Evolutionary conservation across 164 flowering plant genomes (phyloP), one percentile per base, ranked within the genome.

Genomic region (Warburgia ugandensis): DNA sequence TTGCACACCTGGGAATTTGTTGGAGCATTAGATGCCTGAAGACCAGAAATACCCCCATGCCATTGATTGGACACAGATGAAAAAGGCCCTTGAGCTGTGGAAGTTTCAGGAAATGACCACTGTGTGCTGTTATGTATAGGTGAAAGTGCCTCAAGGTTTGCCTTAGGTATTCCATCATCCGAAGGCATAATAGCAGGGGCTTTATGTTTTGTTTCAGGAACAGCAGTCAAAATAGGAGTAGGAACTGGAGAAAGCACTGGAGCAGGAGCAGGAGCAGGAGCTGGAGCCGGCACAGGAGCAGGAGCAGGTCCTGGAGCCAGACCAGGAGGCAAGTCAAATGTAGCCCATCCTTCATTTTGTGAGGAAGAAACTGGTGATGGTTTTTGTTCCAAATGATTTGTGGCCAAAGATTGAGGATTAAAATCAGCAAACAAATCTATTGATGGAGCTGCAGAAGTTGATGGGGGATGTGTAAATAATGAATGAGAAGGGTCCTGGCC

Each of bases 331-430:
- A 63, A 54, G 64, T 92, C 96, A 78, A 92, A 92, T 40, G 96
- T 88, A 5, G 99, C 99, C 99, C 99, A 92, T 58, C 96, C 99
- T 67, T 66, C 89, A 67, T 79, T 73, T 38, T 70, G 65, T 7
- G 73, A 63, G 5, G 47, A 58, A 30, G 75, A 64, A 11, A 30
- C 48, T 33, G 66, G 67, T 7, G 68, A 29, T 29, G 61, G 43
- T 48, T 65, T 69, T 29, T 58, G 61, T 43, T 56, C 67, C 30
- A 63, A 56, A 32, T 43, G 14, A 40, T 54, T 54, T 48, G 68
- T 36, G 52, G 36, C 52, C 1, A 68, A 29, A 5, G 45, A 71
- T 62, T 70, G 75, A 46, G 65, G 70, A 26, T 52, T 37, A 50
- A 51, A 28, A 16, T 57, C 74, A 43, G 69, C 46, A 62, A 80